A percentile compares a stretch with the other conserved stretches of the same genome.
Evolutionary conservation across 225 moss, liverwort and hornwort genomes (phyloP).

Genomic region (Sphagnum tenellum): DNA sequence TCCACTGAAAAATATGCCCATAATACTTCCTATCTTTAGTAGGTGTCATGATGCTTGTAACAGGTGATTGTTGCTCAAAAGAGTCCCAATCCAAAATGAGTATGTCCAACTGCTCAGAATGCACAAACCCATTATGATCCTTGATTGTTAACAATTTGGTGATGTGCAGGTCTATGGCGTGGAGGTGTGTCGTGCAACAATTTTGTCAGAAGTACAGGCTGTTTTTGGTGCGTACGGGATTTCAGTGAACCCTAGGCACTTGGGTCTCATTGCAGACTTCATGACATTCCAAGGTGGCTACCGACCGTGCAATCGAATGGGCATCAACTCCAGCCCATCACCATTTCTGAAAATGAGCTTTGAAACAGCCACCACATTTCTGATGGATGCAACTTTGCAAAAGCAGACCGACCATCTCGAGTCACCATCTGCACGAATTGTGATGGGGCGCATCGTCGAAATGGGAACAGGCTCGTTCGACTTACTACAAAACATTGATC

Average conservation of each 20-base stretch:
- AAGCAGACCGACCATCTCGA: constrained; percentile 70
- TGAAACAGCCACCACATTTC: constrained; percentile 86
- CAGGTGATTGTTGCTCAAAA: too few relatives aligned
- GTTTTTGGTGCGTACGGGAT: constrained; percentile 90
- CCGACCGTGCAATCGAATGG: constrained; percentile 79
- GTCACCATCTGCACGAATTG: constrained; percentile 88
- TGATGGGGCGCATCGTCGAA: constrained; percentile 84
- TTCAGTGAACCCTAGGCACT: constrained; percentile 75
- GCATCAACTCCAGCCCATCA: constrained; percentile 76
- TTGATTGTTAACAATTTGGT: neutral
- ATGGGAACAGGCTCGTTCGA: constrained; percentile 92
- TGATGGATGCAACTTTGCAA: constrained; percentile 90
- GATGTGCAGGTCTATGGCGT: constrained; percentile 61
- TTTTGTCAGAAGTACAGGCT: constrained; percentile 80
- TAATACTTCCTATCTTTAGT: too few relatives aligned
- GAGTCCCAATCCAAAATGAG: too few relatives aligned
- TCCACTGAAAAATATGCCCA: too few relatives aligned
- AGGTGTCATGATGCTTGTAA: too few relatives aligned
- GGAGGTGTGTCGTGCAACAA: constrained; percentile 79
- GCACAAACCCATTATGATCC: too few relatives aligned
- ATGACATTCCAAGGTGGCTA: constrained; percentile 96
- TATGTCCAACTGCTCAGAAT: too few relatives aligned
- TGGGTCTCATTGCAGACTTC: constrained; percentile 86
- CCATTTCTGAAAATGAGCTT: constrained; percentile 98
- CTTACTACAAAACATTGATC: constrained; percentile 71